Conservation (phyloP, 495 filamentous ascomycete genomes). For the Haplographium delicatum region DNA sequence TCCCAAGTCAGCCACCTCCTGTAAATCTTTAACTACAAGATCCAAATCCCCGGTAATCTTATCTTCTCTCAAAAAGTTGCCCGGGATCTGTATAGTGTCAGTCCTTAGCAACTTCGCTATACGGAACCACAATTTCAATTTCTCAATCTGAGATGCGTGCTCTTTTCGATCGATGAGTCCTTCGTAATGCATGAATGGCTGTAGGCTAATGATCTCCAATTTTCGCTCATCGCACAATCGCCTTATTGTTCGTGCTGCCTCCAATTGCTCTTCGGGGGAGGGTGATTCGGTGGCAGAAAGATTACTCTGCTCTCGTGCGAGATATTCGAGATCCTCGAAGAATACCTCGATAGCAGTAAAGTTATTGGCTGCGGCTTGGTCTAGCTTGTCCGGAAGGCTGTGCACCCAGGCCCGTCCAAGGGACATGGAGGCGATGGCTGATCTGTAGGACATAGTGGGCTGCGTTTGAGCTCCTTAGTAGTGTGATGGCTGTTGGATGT, state of each 20-base stretch:
- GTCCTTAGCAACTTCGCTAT: conserved; percentile 59
- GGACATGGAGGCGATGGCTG: conserved; percentile 18
- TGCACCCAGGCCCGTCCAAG: conserved; percentile 45
- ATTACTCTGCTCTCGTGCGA: conserved; percentile 38
- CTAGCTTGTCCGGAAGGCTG: conserved; percentile 57
- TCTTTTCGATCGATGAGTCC: conserved; percentile 60
- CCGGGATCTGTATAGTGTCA: conserved; percentile 69
- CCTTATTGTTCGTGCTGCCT: conserved; percentile 51
- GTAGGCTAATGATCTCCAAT: conserved; percentile 63
- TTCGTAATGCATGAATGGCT: conserved; percentile 78
- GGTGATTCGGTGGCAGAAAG: conserved; percentile 23
- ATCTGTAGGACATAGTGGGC: conserved; percentile 11
- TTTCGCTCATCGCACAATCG: conserved; percentile 50
- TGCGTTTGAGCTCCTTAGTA: not conserved
- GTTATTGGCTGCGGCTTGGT: conserved; percentile 57
- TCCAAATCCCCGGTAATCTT: conserved; percentile 52
- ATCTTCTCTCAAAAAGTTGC: conserved; percentile 50
- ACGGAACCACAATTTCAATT: conserved; percentile 64
- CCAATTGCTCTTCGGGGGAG: conserved; percentile 37
- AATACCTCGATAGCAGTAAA: conserved; percentile 72
- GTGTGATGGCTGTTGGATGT: not conserved
- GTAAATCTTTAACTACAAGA: conserved; percentile 60
- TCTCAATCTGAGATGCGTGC: conserved; percentile 52
- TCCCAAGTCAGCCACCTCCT: conserved; percentile 61
- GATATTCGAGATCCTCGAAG: conserved; percentile 67